Evolutionary conservation across 164 flowering plant species (phyloP).

Genomic region (Amborella trichopoda): DNA sequence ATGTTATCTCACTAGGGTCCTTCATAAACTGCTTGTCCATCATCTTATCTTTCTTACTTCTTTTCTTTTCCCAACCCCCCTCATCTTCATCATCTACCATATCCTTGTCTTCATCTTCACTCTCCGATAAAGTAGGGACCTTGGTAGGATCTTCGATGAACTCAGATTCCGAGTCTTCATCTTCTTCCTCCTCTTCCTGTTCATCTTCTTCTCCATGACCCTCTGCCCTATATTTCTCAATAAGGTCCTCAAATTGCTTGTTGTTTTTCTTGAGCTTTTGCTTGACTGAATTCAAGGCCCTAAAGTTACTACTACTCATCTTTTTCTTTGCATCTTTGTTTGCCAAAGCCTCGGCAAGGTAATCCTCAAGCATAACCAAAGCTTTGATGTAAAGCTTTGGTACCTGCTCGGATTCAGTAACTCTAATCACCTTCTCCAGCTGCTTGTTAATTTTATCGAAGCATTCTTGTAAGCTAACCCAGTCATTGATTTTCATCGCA

Average conservation of each 20-base stretch:
- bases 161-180: slow-evolving; percentile 24
- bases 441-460: slow-evolving; percentile 87
- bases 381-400: slow-evolving; percentile 66
- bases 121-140: slow-evolving; percentile 15
- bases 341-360: slow-evolving; percentile 55
- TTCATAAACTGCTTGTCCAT: slow-evolving; percentile 74
- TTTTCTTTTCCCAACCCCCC: slow-evolving; percentile 47
- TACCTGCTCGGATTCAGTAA: slow-evolving; percentile 50
- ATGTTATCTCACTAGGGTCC: slow-evolving; percentile 70
- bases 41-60: slow-evolving; percentile 69
- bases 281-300: slow-evolving; percentile 86
- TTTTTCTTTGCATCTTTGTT: slow-evolving; percentile 93
- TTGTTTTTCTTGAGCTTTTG: slow-evolving; percentile 94
- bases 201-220: slow-evolving; percentile 45
- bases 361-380: slow-evolving; percentile 77
- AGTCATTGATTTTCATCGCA: slow-evolving; percentile 89
- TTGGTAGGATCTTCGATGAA: slow-evolving; percentile 34
- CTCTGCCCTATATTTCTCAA: slow-evolving; percentile 60
- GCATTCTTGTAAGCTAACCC: slow-evolving; percentile 81
- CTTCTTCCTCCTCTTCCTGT: slow-evolving; percentile 20
- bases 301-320: slow-evolving; percentile 78
- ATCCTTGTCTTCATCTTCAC: slow-evolving; percentile 19
- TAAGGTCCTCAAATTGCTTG: slow-evolving; percentile 67
- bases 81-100: slow-evolving; percentile 11
- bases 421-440: slow-evolving; percentile 82